Evolutionary conservation across 192 early-diverging fungal species (phyloP).

Genomic region (Geranomyces michiganensis): DNA sequence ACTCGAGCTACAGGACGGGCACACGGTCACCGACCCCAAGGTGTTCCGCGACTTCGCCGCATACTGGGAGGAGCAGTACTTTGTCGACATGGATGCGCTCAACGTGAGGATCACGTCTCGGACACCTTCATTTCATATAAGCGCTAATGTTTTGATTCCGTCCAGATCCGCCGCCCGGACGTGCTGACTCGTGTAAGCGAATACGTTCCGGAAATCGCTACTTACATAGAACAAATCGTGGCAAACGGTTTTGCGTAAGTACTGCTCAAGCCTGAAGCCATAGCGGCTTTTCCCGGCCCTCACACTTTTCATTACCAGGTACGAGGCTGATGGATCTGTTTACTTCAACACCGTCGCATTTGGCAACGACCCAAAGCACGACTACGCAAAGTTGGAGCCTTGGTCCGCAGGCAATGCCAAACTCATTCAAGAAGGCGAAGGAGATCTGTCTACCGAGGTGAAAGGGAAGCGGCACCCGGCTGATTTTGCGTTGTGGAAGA

Average conservation of each 20-base stretch:
- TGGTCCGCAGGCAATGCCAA: conserved; percentile 79
- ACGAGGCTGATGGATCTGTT: conserved; percentile 87
- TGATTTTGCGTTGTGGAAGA: conserved; percentile 98
- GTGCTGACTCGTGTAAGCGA: conserved; percentile 93
- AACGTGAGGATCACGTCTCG: conserved; percentile 67
- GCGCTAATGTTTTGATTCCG: no score
- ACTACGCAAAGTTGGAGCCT: conserved; percentile 94
- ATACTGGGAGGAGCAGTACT: conserved; percentile 93
- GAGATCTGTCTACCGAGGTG: conserved; percentile 70
- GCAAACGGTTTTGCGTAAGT: conserved; percentile 84
- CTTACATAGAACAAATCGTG: conserved; percentile 89
- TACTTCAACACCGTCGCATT: conserved; percentile 92
- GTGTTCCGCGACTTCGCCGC: conserved; percentile 92
- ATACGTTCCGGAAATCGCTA: conserved; percentile 93
- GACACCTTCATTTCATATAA: background rate
- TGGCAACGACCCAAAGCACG: conserved; percentile 78
- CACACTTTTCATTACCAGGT: conserved; percentile 46
- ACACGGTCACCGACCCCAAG: conserved; percentile 80
- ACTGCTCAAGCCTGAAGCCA: background rate
- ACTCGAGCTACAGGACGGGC: conserved; percentile 57
- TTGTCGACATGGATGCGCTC: conserved; percentile 89
- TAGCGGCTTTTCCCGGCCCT: no score
- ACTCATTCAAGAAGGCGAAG: conserved; percentile 90
- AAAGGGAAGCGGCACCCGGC: conserved; percentile 68
- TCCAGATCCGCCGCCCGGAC: conserved; percentile 79